Evolutionary conservation across 2,329 filamentous ascomycete genomes (phyloP).

Genomic region (Colletotrichum simmondsii): DNA sequence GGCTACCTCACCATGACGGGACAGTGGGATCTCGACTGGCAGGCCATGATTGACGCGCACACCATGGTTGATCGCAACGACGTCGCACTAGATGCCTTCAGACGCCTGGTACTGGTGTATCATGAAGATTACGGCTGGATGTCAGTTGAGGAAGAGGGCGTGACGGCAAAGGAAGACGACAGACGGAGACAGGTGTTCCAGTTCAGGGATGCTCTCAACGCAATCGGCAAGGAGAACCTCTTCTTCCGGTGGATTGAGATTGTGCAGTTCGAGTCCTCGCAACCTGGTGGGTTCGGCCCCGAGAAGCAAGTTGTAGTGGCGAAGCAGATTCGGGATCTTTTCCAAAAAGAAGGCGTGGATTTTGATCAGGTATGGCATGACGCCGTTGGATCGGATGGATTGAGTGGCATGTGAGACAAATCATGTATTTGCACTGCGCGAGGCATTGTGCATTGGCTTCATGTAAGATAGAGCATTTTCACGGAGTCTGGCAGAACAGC

Average conservation of each 20-base stretch:
- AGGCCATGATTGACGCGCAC: constrained; percentile 80
- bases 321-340: constrained; percentile 79
- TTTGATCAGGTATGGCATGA: constrained; percentile 85
- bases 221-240: constrained; percentile 85
- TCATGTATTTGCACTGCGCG: background rate
- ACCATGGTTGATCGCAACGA: constrained; percentile 73
- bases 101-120: constrained; percentile 76
- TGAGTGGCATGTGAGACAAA: constrained; percentile 37
- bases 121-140: constrained; percentile 78
- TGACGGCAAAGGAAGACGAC: constrained; percentile 66
- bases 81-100: constrained; percentile 73
- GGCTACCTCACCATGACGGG: constrained; percentile 88
- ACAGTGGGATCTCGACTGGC: constrained; percentile 90
- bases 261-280: constrained; percentile 86
- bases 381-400: constrained; percentile 56
- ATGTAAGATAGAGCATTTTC: background rate
- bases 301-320: constrained; percentile 80
- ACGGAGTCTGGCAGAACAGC: background rate
- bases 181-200: constrained; percentile 79
- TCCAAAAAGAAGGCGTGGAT: constrained; percentile 79
- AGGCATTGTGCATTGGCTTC: background rate
- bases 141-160: constrained; percentile 67
- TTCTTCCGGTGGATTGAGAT: constrained; percentile 96
- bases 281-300: constrained; percentile 80
- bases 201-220: constrained; percentile 80